Evolutionary conservation across 2,329 filamentous ascomycete genomes (phyloP).

Genomic region (Rosellinia necatrix): DNA sequence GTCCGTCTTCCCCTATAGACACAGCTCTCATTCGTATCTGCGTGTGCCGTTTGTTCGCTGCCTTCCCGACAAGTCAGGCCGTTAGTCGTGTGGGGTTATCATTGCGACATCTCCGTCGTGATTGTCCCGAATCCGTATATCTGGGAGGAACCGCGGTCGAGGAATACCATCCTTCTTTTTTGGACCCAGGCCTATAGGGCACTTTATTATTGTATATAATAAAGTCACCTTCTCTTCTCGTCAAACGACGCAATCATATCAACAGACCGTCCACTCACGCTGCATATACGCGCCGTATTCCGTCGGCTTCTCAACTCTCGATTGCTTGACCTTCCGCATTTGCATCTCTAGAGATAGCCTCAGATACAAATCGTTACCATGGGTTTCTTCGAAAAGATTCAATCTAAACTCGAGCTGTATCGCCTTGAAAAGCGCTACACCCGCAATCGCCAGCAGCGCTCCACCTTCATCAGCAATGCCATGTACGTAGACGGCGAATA

Average conservation of each 20-base stretch:
- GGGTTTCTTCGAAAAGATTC: slow-evolving; percentile 62
- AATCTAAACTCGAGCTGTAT: slow-evolving; percentile 83
- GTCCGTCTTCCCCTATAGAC: neutral
- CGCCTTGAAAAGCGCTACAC: slow-evolving; percentile 95
- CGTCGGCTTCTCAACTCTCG: neutral
- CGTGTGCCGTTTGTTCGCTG: neutral
- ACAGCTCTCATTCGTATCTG: neutral
- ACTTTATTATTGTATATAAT: neutral
- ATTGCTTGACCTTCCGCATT: neutral
- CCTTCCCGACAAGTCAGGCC: neutral
- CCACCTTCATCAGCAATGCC: slow-evolving; percentile 85
- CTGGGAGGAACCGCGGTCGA: slow-evolving; percentile 1
- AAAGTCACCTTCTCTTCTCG: neutral
- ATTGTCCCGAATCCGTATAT: slow-evolving; percentile 4
- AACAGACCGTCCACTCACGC: neutral
- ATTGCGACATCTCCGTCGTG: slow-evolving; percentile 13
- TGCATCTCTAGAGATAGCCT: neutral
- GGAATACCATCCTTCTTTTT: slow-evolving; percentile 9
- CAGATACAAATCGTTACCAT: slow-evolving; percentile 31
- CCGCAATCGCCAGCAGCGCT: slow-evolving; percentile 81
- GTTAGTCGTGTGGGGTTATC: slow-evolving; percentile 10
- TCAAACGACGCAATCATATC: neutral
- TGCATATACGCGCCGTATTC: neutral
- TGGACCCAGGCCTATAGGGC: neutral
- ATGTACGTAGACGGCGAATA: slow-evolving; percentile 97